phyloP scores from a whole-genome alignment of 495 filamentous ascomycete species.

The Lepraria neglecta region DNA sequence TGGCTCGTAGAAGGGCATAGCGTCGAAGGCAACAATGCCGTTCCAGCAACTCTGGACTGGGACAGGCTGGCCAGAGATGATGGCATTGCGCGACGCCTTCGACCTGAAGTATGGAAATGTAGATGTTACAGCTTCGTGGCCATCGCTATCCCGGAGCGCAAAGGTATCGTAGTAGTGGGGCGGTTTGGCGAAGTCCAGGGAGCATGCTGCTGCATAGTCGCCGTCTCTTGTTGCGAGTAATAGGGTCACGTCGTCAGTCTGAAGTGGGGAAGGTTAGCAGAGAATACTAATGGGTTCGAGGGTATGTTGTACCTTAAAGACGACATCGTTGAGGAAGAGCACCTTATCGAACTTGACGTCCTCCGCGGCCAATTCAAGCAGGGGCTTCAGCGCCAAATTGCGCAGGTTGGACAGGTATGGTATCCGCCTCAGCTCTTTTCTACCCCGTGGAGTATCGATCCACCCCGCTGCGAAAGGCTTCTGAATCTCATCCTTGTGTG shows the following conservation, averaged over 20 bases:
- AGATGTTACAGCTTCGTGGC: slow-evolving; percentile 53
- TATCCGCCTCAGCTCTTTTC: slow-evolving; percentile 56
- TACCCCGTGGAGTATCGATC: slow-evolving; percentile 48
- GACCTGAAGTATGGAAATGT: slow-evolving; percentile 77
- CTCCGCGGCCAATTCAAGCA: slow-evolving; percentile 40
- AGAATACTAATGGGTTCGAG: neutral
- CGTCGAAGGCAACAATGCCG: slow-evolving; percentile 60
- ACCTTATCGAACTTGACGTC: slow-evolving; percentile 59
- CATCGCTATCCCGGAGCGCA: slow-evolving; percentile 65
- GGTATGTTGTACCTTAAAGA: slow-evolving; percentile 53
- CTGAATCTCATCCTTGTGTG: slow-evolving; percentile 49
- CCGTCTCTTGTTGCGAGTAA: slow-evolving; percentile 69
- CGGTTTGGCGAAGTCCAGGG: slow-evolving; percentile 66
- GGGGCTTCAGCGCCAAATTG: slow-evolving; percentile 49
- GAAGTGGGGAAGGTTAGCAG: slow-evolving; percentile 9
- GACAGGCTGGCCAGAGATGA: slow-evolving; percentile 50
- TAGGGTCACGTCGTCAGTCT: slow-evolving; percentile 59
- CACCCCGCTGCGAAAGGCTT: slow-evolving; percentile 45
- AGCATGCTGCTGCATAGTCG: slow-evolving; percentile 73
- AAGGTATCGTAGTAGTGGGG: slow-evolving; percentile 78
- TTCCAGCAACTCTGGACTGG: slow-evolving; percentile 81
- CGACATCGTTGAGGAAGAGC: slow-evolving; percentile 70
- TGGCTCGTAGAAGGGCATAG: slow-evolving; percentile 50
- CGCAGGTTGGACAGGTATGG: slow-evolving; percentile 60
- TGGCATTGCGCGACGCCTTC: slow-evolving; percentile 49